Conservation (phyloP, 2,329 filamentous ascomycete species). For the Fusarium bactridioides region DNA sequence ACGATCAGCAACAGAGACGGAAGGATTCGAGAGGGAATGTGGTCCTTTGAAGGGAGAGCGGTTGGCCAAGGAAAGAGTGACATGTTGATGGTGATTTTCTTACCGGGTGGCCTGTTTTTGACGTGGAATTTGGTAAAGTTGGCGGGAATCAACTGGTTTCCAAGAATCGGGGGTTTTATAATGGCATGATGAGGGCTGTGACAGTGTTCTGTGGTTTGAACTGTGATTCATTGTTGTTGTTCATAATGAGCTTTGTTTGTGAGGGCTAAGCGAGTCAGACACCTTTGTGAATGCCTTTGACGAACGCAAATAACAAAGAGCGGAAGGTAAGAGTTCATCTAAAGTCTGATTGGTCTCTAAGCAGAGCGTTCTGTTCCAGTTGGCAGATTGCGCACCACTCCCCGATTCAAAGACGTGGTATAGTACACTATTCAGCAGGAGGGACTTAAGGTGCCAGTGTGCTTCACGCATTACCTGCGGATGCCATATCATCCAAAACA, state of each 20-base stretch:
- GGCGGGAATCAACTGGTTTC: background rate
- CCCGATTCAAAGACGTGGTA: no score
- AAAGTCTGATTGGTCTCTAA: no score
- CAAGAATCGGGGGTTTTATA: background rate
- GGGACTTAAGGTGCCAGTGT: no score
- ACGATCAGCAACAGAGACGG: conserved; percentile 1
- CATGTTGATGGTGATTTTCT: background rate
- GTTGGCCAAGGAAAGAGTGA: background rate
- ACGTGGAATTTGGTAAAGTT: background rate
- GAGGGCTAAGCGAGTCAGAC: background rate
- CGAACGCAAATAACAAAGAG: no score
- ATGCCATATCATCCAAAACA: no score
- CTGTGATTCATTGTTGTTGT: background rate
- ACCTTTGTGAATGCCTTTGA: background rate
- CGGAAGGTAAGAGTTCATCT: no score
- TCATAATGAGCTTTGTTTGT: background rate
- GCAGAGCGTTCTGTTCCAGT: no score
- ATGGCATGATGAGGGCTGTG: background rate
- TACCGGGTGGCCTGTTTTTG: background rate
- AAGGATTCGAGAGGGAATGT: background rate
- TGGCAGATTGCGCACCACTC: no score
- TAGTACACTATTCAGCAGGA: no score
- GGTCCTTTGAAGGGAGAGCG: background rate
- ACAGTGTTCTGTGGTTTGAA: background rate
- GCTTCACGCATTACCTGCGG: no score